A percentile compares a stretch with the other conserved stretches of the same genome.
These are phyloP conservation scores for Neurospora sp. DNA, from an alignment of 495 filamentous ascomycete species.

Conservation along the genomic window DNA sequence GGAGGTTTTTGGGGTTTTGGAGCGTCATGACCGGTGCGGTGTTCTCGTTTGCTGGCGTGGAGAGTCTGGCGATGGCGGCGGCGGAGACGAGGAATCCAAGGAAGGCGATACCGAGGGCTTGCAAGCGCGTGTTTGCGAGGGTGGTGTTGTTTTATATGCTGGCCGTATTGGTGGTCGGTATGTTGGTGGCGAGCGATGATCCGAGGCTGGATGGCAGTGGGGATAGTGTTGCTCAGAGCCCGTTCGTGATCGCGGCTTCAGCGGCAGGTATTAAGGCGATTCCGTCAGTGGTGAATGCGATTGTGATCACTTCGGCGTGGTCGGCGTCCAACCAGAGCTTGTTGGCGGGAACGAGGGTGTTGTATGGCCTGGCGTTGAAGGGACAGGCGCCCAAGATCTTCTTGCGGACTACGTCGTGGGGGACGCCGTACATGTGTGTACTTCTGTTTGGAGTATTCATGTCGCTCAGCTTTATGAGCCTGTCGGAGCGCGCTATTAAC, in stretches of 20 bases:
- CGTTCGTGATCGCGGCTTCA: conserved; percentile 62
- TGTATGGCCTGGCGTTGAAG: conserved; percentile 54
- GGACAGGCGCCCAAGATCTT: conserved; percentile 48
- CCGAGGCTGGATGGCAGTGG: conserved; percentile 39
- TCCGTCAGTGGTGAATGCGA: conserved; percentile 54
- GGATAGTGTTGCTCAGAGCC: conserved; percentile 48
- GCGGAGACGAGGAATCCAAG: conserved; percentile 65
- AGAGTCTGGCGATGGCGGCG: conserved; percentile 55
- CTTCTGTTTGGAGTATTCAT: conserved; percentile 42
- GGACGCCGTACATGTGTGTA: conserved; percentile 52
- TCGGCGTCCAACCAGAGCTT: conserved; percentile 56
- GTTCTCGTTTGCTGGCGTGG: conserved; percentile 49
- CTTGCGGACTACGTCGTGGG: conserved; percentile 47
- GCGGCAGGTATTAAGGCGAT: conserved; percentile 54
- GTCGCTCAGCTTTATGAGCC: conserved; percentile 49
- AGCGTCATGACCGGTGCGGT: conserved; percentile 49
- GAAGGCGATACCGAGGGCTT: conserved; percentile 59
- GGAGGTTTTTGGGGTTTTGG: conserved; percentile 51
- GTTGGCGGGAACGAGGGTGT: conserved; percentile 50
- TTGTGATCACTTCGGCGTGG: conserved; percentile 65
- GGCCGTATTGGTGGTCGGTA: conserved; percentile 60
- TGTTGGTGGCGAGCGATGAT: conserved; percentile 53
- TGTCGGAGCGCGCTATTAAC: conserved; percentile 44
- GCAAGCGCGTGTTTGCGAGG: conserved; percentile 59
- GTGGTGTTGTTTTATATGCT: conserved; percentile 65